Base-by-base conservation (phyloP, 345 rosid species). In the Reutealis trisperma region DNA sequence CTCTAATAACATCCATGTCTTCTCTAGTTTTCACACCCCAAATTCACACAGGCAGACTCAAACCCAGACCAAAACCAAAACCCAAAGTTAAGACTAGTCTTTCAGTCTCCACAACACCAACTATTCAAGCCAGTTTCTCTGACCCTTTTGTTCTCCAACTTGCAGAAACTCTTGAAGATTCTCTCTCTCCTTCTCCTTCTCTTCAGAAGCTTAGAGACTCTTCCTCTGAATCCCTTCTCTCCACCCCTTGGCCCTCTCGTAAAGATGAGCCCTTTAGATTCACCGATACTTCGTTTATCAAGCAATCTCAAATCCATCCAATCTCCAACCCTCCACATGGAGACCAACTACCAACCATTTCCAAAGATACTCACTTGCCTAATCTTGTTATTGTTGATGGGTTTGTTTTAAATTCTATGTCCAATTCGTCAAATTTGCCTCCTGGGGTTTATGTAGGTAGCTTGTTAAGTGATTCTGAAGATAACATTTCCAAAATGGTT, bases 151-250 rank as follows among this genome's bases (percentile, higher is more conserved):
- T 93, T 55, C 92, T 96, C 77, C 88, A 90, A 65, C 81, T 96
- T 57, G 98, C 99, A 0, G 97, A 93, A 78, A 78, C 96, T 42
- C 89, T 93, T n/a, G 98, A 96, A 84, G 99, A 92, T 52, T 91
- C 97, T 41, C 85, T 89, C 27, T 78, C 80, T 78, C 24, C 86
- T 45, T 78, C 89, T 71, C 66, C 77, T 25, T 82, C 92, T 61
- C 88, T 93, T 70, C 94, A 91, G 63, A 90, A 88, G 49, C 88
- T 96, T 73, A 83, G 98, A 34, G 98, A 91, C 73, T 72, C 74
- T 52, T 92, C 94, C 60, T 87, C 98, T 1, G 81, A 88, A 70
- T 75, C 89, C 59, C 93, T 96, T 47, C 82, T 96, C 73, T 87
- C 93, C 1, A 93, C 93, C 4, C 88, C 91, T 61, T 93, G 99